Percentiles rank a stretch among this genome's conserved stretches.
Conservation (phyloP, 495 filamentous ascomycete species). For the Penicillium pancosmium region DNA sequence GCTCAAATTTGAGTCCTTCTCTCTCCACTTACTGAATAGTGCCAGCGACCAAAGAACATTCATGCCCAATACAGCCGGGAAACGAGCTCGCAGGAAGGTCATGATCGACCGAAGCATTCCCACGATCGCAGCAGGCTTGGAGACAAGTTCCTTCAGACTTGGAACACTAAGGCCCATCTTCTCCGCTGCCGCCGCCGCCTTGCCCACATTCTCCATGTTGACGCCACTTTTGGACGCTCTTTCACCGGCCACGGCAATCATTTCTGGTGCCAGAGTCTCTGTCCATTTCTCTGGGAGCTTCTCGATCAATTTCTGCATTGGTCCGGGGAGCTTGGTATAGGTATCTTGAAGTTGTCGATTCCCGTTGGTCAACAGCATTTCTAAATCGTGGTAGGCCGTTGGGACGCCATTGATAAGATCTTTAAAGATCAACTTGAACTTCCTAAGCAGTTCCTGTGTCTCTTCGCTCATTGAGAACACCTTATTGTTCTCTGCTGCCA, state of each 20-base stretch:
- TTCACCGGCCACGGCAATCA: constrained; percentile 74
- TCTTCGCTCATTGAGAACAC: constrained; percentile 82
- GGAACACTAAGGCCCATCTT: constrained; percentile 57
- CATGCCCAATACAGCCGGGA: constrained; percentile 81
- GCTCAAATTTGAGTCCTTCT: background rate
- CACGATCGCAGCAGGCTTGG: constrained; percentile 80
- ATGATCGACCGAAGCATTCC: constrained; percentile 83
- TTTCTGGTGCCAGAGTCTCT: constrained; percentile 71
- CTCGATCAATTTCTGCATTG: constrained; percentile 84
- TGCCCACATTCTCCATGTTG: constrained; percentile 54
- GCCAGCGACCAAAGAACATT: constrained; percentile 87
- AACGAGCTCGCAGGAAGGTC: constrained; percentile 78
- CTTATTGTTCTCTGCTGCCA: constrained; percentile 75
- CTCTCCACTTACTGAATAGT: constrained; percentile 67
- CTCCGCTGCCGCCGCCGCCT: constrained; percentile 51
- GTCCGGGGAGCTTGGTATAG: constrained; percentile 75
- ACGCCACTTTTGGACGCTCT: constrained; percentile 68
- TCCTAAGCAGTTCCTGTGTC: constrained; percentile 74
- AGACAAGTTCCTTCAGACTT: constrained; percentile 76
- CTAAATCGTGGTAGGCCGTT: constrained; percentile 88
- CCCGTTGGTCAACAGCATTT: constrained; percentile 76
- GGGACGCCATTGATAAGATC: constrained; percentile 91
- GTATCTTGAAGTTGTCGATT: constrained; percentile 74
- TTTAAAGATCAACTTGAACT: constrained; percentile 86
- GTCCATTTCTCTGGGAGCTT: constrained; percentile 83